These are phyloP conservation scores for Suillus decipiens DNA, from an alignment of 768 basidiomycete species.

Conservation along the genomic window DNA sequence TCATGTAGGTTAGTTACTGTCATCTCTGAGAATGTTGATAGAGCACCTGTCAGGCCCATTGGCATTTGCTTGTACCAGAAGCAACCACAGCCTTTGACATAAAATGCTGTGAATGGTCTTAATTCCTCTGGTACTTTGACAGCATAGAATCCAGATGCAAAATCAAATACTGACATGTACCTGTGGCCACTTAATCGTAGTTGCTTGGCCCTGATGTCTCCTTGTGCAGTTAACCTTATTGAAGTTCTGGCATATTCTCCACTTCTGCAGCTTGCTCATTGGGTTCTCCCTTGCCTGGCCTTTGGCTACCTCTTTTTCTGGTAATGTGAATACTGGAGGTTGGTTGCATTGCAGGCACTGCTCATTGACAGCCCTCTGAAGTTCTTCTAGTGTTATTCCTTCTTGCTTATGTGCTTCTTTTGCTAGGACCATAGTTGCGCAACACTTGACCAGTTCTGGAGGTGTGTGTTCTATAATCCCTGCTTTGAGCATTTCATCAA, in stretches of 20 bases:
- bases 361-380: no score
- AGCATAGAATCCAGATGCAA: conserved; percentile 28
- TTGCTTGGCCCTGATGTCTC: conserved; percentile 25
- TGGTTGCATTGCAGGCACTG: no score
- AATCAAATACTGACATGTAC: conserved; percentile 25
- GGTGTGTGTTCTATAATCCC: no score
- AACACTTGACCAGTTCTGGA: no score
- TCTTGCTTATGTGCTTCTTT: no score
- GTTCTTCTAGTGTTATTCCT: no score
- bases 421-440: no score
- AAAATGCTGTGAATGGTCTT: conserved; percentile 24
- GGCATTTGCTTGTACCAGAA: conserved; percentile 24
- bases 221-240: conserved; percentile 8
- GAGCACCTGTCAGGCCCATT: conserved; percentile 29
- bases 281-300: no score
- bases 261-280: conserved; percentile 29
- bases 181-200: conserved; percentile 19
- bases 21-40: conserved; percentile 16
- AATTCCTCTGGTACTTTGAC: conserved; percentile 16
- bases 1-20: conserved; percentile 9
- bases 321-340: no score
- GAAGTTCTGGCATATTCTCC: conserved; percentile 35
- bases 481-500: no score
- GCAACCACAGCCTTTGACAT: conserved; percentile 25
- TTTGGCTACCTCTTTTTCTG: no score